Base-by-base conservation (phyloP, 768 basidiomycete genomes). In the Tylopilus balloui region DNA sequence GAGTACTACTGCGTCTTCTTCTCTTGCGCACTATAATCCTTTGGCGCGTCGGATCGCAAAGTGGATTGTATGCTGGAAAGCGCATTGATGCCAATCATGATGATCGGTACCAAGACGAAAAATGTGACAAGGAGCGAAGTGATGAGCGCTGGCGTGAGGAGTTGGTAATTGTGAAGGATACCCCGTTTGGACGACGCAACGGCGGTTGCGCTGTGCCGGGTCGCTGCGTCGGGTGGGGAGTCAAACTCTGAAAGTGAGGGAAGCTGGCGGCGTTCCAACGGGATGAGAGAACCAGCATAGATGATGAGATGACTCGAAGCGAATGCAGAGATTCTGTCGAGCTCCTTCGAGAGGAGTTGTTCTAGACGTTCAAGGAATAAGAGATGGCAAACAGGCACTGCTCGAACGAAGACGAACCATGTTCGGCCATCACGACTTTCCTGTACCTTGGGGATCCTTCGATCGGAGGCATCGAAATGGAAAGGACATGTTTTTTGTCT, bases 141-240 rank as follows among this genome's bases (percentile, higher is more conserved):
- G 65, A 91, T 87, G 41, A 92, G 73, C 1, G 76, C 84, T 1
- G 89, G 85, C 0, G 87, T 88, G 41, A 91, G 78, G 39, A 89
- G 75, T 61, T 89, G 87, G 65, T 89, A 90, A 28, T 73, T 78
- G 52, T 81, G 76, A 23, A 91, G 75, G 47, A 90, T 81, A 10
- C 86, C 84, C 20, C 77, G 79, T 8, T 69, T 62, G 6, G 75
- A 65, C 2, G 73, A 63, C 4, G 52, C 39, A 13, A 52, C 25
- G 7, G 41, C 15, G 15, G 73, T 71, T 11, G 70, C 59, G 48
- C 75, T 74, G 28, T 47, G 37, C 12, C 32, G 12, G 44, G 54
- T 54, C 58, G 55, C 15, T 50, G 54, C 54, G 20, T 54, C 56
- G 17, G 55, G 53, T 10, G 58, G 55, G 19, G 67, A 61, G 46